Evolutionary conservation across 1,284 basidiomycete genomes (phyloP).

Genomic region (Ganoderma lingzhi): DNA sequence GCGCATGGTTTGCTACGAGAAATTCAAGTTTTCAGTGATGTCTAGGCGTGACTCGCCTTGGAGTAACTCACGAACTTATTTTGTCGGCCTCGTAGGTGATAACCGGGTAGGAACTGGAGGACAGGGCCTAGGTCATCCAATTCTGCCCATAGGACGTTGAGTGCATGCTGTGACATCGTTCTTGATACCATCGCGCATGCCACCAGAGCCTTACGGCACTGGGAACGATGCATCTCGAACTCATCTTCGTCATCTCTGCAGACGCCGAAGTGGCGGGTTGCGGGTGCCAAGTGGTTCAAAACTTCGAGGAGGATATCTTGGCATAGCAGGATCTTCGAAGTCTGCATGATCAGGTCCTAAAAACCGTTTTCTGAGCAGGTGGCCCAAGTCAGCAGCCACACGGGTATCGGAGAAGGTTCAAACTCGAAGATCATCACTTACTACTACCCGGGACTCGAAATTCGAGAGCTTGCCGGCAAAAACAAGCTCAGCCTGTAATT

Average conservation of each 20-base stretch:
- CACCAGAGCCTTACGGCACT: not conserved
- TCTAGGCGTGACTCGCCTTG: not conserved
- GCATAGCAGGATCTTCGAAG: not conserved
- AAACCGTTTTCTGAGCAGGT: not conserved
- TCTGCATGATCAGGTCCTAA: not conserved
- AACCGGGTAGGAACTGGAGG: not conserved
- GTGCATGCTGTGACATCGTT: not conserved
- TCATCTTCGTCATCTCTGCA: not conserved
- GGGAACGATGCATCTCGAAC: not conserved
- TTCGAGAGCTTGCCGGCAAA: too few species aligned
- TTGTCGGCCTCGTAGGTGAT: not conserved
- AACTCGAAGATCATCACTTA: too few species aligned
- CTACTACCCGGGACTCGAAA: too few species aligned
- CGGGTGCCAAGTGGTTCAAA: conserved; percentile 1
- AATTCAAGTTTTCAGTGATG: not conserved
- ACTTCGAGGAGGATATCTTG: not conserved
- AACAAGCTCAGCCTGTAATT: too few species aligned
- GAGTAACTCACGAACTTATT: not conserved
- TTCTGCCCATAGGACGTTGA: not conserved
- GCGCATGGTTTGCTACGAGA: not conserved
- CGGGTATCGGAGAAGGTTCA: too few species aligned
- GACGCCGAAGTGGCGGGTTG: not conserved
- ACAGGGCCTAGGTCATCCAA: not conserved
- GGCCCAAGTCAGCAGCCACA: not conserved
- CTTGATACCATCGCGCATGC: not conserved